Percentiles rank a stretch among this genome's conserved stretches.
Conservation (phyloP, 352 stramenopile genomes). For the Blastocystis sp. region DNA sequence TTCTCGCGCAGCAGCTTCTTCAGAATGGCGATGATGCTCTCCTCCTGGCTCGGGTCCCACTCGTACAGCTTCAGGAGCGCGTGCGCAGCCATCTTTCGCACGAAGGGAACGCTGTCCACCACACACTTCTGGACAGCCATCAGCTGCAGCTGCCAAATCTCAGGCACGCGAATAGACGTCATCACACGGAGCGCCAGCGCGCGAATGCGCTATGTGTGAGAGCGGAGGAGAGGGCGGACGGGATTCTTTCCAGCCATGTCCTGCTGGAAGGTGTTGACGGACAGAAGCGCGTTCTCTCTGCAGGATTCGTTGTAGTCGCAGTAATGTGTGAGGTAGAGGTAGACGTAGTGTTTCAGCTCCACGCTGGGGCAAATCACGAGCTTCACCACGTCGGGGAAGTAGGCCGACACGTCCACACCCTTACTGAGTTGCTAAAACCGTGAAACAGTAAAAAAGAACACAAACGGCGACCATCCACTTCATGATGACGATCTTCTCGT, state of each 20-base stretch:
- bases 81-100: constrained; percentile 81
- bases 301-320: constrained; percentile 82
- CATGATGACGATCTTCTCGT: constrained; percentile 49
- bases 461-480: constrained; percentile 54
- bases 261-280: constrained; percentile 84
- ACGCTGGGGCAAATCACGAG: constrained; percentile 83
- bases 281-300: constrained; percentile 80
- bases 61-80: constrained; percentile 81
- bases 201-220: constrained; percentile 75
- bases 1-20: constrained; percentile 80
- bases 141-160: constrained; percentile 82
- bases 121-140: constrained; percentile 83
- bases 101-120: constrained; percentile 80
- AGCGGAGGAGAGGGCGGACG: not conserved
- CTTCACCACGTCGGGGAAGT: constrained; percentile 84
- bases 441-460: not conserved
- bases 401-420: constrained; percentile 77
- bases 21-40: constrained; percentile 80
- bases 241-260: constrained; percentile 79
- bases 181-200: constrained; percentile 81
- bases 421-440: constrained; percentile 34
- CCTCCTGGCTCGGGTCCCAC: constrained; percentile 77
- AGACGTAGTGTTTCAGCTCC: constrained; percentile 84
- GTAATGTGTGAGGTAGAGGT: constrained; percentile 85
- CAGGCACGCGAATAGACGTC: constrained; percentile 81